Evolutionary conservation across 2,329 filamentous ascomycete species (phyloP), one percentile per base, ranked within the genome.

Genomic region (Monosporascus sp.): DNA sequence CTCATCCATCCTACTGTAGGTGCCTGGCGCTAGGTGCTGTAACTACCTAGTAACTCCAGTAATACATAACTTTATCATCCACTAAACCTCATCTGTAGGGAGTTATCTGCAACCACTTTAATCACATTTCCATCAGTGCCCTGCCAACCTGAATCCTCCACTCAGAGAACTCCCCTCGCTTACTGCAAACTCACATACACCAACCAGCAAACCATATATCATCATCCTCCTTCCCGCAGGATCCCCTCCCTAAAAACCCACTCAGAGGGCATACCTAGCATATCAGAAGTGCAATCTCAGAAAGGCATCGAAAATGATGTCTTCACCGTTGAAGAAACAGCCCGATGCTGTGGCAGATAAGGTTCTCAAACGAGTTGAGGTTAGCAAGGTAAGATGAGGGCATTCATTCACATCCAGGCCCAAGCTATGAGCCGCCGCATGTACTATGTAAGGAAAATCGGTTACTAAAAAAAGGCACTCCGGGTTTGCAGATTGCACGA

Each of bases 401-500:
- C 31, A 14, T 5, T 14, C 31, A 35, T 35, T 35, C 31, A 35
- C 31, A 14, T 35, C 31, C 31, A 35, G 11, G 31, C 11, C 11
- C 31, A 14, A 35, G 31, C 31, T 35, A 14, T 35, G 11, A 35
- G 31, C 31, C 11, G 31, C 31, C 11, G 31, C 4, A 14, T 14
- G 31, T 35, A 14, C 31, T 35, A 14, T 35, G 31, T 35, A 55
- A 53, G 43, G 43, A 48, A 49, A 52, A 52, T 52, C 35, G 56
- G 31, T 35, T 25, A 56, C 59, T 63, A 58, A 61, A 51, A 48
- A 41, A 25, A 39, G 35, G 51, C 59, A 51, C 49, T 52, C 50
- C 58, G 62, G 20, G 48, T 47, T 53, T 64, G 52, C 68, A 97
- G 94, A 96, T 99, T 77, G 94, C 92, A 63, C 82, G 93, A 69